Conservation (phyloP, 164 flowering plant genomes). For the Vitis cinerea region DNA sequence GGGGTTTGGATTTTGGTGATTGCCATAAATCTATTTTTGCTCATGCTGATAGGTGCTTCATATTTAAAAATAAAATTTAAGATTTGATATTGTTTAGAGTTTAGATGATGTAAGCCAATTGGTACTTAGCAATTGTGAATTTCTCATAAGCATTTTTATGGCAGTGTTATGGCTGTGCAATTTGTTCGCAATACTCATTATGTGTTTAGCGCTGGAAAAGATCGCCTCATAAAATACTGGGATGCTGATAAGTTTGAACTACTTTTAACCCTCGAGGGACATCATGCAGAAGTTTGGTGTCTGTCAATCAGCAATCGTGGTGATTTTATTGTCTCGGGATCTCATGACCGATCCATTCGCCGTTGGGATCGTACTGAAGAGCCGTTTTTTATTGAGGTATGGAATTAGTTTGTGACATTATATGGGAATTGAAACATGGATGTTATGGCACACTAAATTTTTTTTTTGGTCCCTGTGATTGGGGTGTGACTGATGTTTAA, state of each 20-base stretch:
- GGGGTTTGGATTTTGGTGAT: constrained; percentile 99
- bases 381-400: constrained; percentile 91
- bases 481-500: background rate
- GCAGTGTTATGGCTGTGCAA: constrained; percentile 87
- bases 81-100: background rate
- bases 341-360: constrained; percentile 90
- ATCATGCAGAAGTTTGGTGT: constrained; percentile 88
- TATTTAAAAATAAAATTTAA: background rate
- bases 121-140: constrained; percentile 15
- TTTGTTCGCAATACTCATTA: constrained; percentile 93
- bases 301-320: constrained; percentile 87
- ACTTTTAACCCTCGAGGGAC: constrained; percentile 94
- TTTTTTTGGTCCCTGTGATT: no score
- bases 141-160: constrained; percentile 17
- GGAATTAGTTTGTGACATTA: background rate
- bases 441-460: background rate
- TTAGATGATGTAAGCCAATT: background rate
- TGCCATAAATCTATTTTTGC: constrained; percentile 97
- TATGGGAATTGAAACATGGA: background rate
- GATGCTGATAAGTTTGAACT: constrained; percentile 98
- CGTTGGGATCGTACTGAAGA: constrained; percentile 99
- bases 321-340: constrained; percentile 90
- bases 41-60: constrained; percentile 77
- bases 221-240: constrained; percentile 92
- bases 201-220: constrained; percentile 91